Base-by-base conservation (phyloP, 2,329 filamentous ascomycete species). In the Scytalidium lignicola region DNA sequence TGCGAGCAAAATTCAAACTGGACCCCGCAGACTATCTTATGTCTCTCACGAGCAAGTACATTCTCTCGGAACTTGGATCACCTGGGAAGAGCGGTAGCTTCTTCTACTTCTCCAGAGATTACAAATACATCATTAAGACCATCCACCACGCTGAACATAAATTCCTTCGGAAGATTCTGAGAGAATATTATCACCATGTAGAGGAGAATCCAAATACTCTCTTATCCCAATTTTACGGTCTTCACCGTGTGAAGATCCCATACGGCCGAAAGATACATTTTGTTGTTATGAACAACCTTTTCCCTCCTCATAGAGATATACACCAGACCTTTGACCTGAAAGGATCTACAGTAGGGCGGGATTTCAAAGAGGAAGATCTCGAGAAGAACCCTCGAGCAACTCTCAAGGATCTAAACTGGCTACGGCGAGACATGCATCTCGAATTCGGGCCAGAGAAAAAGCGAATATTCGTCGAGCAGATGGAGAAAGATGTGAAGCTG, bases 61-160 rank as follows among this genome's bases (percentile, higher is more conserved):
- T 99, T 48, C 78, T 99, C 56, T 97, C 93, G 4, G 93, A 99
- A 69, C 79, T 99, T 51, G 93, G 93, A 29, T 97, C 93, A 3
- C 93, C 93, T 1, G 93, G 93, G 52, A 99, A 99, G 75, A 96
- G 91, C 67, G 93, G 93, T 57, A 97, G 91, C 69, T 99, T 99
- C 74, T 99, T 99, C 73, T 99, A 99, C 75, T 99, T 97, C 72
- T 97, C 93, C 43, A 81, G 93, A 62, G 93, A 99, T 71, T 99
- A 99, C 78, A 97, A 96, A 71, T 99, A 99, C 72, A 99, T 99
- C 71, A 99, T 99, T 80, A 99, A 99, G 72, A 99, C 93, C 19
- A 97, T 99, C 58, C 93, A 99, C 66, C 93, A 97, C 62, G 83
- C 83, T 59, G 93, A 99, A 69, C 88, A 92, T 74, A 91, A 91